Base-by-base conservation (phyloP, 2,329 filamentous ascomycete genomes). In the Penicillium digitatum region DNA sequence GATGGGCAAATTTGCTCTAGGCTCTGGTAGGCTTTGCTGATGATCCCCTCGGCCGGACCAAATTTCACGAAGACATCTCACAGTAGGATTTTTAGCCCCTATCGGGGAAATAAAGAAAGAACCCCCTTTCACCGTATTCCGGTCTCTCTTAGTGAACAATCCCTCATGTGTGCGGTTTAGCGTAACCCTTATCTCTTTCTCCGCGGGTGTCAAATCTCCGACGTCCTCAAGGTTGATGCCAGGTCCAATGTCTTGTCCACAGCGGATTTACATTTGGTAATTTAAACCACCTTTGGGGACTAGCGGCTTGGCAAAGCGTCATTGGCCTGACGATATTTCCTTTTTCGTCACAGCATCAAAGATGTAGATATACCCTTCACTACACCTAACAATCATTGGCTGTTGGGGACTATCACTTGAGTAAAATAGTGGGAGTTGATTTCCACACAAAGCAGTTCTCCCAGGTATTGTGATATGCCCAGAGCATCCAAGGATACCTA, bases 201-300 rank as follows among this genome's bases (percentile, higher is more conserved):
- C 58, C 60, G 58, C 60, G 60, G 58, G 54, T 48, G 20, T 39
- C 18, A 40, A 48, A n/a, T 26, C 11, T 10, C 29, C 16, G 20
- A 47, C 14, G 22, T 26, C 20, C 16, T 16, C 9, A 42, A 26
- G 39, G 39, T 29, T n/a, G 5, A 32, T 42, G 38, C 14, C 39
- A 45, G 24, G 18, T 10, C 24, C 29, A 27, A 24, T 46, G 37
- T 40, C 27, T 48, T 32, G 34, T 54, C 71, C 71, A 72, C 66
- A 73, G 45, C 44, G 48, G 27, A 49, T 68, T 72, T 71, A 59
- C 42, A 60, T 73, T 71, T 63, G 58, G 68, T 73, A 73, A 73
- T 60, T 63, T 62, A 70, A 72, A 72, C 43, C 60, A 65, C 62
- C 16, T 2, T 50, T 64, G 24, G 9, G 62, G 58, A 57, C 40